Base-by-base conservation (phyloP, 2,329 filamentous ascomycete genomes). In the Graphilbum sp. region DNA sequence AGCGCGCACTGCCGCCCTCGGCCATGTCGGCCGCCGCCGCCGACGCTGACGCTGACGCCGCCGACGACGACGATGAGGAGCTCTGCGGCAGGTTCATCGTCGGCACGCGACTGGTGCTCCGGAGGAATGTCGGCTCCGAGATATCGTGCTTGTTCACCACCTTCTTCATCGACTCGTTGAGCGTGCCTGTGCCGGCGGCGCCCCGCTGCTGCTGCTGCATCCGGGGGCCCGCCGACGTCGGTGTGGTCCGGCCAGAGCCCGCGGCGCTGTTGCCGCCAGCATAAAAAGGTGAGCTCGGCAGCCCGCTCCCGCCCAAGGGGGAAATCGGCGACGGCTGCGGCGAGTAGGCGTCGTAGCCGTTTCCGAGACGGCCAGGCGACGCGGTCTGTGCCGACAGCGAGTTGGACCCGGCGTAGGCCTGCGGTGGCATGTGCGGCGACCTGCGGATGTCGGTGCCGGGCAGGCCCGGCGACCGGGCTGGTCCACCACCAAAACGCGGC, bases 51-150 rank as follows among this genome's bases (percentile, higher is more conserved):
- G n/a, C n/a, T n/a, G n/a, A n/a, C n/a, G n/a, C n/a, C n/a, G n/a
- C n/a, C n/a, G n/a, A n/a, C n/a, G n/a, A n/a, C n/a, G n/a, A n/a
- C n/a, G n/a, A n/a, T n/a, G n/a, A n/a, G n/a, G n/a, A n/a, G 23
- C 43, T 41, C 16, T 54, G 47, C 2, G 59, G 59, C 21, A 66
- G 51, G 36, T 54, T 54, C 11, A 61, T 55, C 1, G 60, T 63
- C 2, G 61, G 59, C 4, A 64, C 58, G 4, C 59, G 61, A n/a
- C 58, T 61, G 4, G 59, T 63, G 15, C 62, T 60, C 46, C 57
- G 62, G 16, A 66, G 51, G 35, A 68, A 63, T 0, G 58, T 64
- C 4, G 66, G 63, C 38, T 70, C 67, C 3, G 65, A 66, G 33
- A 68, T 66, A 18, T 70, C 67, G 41, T 57, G 55, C 41, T 61